These are phyloP conservation scores for Paecilomyces niveus DNA, from an alignment of 2,329 filamentous ascomycete genomes.

Conservation along the genomic window DNA sequence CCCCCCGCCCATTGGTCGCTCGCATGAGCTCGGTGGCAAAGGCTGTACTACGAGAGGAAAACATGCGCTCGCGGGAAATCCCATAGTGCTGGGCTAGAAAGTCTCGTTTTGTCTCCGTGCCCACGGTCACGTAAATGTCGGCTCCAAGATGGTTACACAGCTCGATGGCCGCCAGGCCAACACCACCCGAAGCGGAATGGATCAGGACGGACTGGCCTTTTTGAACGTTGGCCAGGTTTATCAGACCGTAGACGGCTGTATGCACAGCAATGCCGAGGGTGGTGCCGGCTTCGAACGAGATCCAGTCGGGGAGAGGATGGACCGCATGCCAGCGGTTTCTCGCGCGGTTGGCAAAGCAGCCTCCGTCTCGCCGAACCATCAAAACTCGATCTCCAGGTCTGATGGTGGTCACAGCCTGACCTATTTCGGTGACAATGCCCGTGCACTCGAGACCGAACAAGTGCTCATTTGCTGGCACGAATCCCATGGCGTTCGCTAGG, in stretches of 20 bases:
- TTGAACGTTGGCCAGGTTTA: constrained; percentile 7
- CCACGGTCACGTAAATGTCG: neutral
- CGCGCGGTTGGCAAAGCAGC: too few species aligned
- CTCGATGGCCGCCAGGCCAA: constrained; percentile 3
- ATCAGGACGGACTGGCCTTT: constrained; percentile 8
- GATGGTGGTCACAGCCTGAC: neutral
- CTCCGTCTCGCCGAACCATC: neutral
- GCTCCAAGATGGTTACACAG: neutral
- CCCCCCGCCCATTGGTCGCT: neutral
- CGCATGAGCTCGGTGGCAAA: neutral
- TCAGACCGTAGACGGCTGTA: constrained; percentile 7
- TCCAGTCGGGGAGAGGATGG: neutral
- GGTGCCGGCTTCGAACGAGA: neutral
- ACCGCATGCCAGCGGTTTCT: too few species aligned
- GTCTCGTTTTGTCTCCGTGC: neutral
- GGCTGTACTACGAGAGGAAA: constrained; percentile 1
- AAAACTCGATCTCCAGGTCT: neutral
- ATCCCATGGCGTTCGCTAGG: constrained; percentile 10
- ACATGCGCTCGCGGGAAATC: constrained; percentile 5
- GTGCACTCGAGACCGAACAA: constrained; percentile 15
- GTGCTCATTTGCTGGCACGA: constrained; percentile 6
- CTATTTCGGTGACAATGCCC: constrained; percentile 5
- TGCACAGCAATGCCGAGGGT: neutral
- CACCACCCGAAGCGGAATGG: constrained; percentile 3
- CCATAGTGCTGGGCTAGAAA: constrained; percentile 6